A percentile compares a stretch with the other conserved stretches of the same genome.
Evolutionary conservation across 1,284 basidiomycete genomes (phyloP).

Genomic region (Golubevia sp.): DNA sequence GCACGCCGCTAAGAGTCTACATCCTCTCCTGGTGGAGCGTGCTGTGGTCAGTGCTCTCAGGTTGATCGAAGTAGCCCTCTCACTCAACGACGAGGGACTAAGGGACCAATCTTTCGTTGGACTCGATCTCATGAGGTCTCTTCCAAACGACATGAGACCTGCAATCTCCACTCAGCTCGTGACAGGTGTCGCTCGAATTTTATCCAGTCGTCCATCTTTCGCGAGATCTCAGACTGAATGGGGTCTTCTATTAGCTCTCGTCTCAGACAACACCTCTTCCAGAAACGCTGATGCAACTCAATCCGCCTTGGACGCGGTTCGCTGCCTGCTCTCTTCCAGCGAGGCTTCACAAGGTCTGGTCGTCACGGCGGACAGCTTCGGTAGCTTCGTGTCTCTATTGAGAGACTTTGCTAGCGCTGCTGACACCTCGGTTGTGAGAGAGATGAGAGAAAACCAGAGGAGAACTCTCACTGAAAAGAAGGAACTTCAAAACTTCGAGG

Average conservation of each 20-base stretch:
- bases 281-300: conserved; percentile 39
- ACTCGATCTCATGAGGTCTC: conserved; percentile 31
- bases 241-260: conserved; percentile 37
- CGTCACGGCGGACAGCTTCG: conserved; percentile 34
- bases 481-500: conserved; percentile 50
- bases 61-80: conserved; percentile 21
- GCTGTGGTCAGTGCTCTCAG: conserved; percentile 43
- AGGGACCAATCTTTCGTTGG: conserved; percentile 33
- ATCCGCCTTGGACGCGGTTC: conserved; percentile 13
- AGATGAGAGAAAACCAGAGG: neutral
- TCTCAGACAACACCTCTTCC: conserved; percentile 23
- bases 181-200: conserved; percentile 30
- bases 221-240: conserved; percentile 39
- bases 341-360: neutral
- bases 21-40: conserved; percentile 47
- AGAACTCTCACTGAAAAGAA: conserved; percentile 56
- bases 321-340: neutral
- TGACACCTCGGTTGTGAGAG: neutral
- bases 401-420: conserved; percentile 28
- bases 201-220: conserved; percentile 23
- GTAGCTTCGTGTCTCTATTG: conserved; percentile 33
- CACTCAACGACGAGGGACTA: conserved; percentile 7
- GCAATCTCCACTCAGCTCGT: conserved; percentile 41
- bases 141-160: conserved; percentile 40
- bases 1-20: conserved; percentile 30